phyloP scores from a whole-genome alignment of 2,329 filamentous ascomycete species.

The Cercospora sp. region DNA sequence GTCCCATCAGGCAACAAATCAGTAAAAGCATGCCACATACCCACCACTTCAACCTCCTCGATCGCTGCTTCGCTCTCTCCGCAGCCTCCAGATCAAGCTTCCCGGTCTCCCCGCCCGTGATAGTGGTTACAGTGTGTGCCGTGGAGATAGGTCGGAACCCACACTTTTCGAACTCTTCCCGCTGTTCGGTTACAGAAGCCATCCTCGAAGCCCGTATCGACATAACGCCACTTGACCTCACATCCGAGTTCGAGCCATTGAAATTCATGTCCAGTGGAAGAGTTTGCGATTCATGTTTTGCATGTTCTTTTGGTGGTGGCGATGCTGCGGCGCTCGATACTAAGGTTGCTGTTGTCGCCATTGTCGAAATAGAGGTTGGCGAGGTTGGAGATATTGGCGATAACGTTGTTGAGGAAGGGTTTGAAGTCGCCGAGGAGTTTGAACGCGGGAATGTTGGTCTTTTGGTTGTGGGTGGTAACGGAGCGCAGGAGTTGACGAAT shows the following conservation, averaged over 20 bases:
- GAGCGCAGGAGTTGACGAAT: background rate
- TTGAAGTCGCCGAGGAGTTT: background rate
- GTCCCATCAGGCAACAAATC: background rate
- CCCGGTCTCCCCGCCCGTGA: background rate
- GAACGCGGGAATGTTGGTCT: background rate
- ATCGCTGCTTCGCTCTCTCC: background rate
- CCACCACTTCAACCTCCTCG: conserved; percentile 3
- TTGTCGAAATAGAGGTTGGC: background rate
- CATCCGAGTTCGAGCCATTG: background rate
- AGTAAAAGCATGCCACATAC: background rate
- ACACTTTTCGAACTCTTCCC: background rate
- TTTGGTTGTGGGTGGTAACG: background rate
- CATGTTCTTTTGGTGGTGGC: background rate
- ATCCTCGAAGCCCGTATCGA: background rate
- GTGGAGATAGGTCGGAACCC: background rate
- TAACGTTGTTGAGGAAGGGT: background rate
- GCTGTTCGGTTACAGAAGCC: background rate
- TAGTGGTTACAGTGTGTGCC: background rate
- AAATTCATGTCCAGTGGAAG: conserved; percentile 5
- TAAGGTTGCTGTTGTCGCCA: background rate
- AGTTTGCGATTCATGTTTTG: conserved; percentile 14
- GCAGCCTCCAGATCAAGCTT: background rate
- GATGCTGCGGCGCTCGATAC: background rate
- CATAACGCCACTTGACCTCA: background rate
- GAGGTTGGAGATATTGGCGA: background rate